These are phyloP conservation scores for Microstegium vimineum DNA, from an alignment of 176 grass and related monocot genomes.

Conservation along the genomic window DNA sequence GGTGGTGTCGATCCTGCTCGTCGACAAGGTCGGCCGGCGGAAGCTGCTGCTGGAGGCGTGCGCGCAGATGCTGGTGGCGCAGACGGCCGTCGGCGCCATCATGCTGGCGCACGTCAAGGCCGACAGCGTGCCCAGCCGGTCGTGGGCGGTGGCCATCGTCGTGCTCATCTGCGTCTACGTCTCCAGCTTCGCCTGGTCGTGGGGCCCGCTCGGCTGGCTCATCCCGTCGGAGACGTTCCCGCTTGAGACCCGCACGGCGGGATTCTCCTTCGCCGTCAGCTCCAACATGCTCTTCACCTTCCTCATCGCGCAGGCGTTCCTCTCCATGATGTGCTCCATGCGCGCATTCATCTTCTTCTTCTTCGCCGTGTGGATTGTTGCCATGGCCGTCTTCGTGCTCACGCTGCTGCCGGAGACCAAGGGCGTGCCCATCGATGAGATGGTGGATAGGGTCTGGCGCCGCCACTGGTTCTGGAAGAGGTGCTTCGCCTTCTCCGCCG, in stretches of 20 bases:
- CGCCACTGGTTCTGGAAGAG: conserved; percentile 76
- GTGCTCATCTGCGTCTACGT: conserved; percentile 60
- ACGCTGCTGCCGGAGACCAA: conserved; percentile 64
- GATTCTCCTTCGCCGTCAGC: conserved; percentile 50
- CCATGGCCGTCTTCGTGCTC: conserved; percentile 38
- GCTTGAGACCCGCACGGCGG: conserved; percentile 46
- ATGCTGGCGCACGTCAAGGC: conserved; percentile 26
- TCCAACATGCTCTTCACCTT: conserved; percentile 82
- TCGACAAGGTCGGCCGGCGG: conserved; percentile 44
- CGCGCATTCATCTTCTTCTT: conserved; percentile 51
- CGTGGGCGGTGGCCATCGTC: conserved; percentile 25
- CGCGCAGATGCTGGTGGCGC: conserved; percentile 49
- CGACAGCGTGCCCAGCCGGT: not conserved
- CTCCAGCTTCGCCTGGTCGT: conserved; percentile 67
- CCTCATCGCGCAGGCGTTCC: conserved; percentile 69
- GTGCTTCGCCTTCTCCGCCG: conserved; percentile 29
- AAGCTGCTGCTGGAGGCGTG: conserved; percentile 58
- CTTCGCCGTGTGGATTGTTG: conserved; percentile 44
- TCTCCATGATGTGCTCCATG: conserved; percentile 68
- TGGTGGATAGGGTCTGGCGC: conserved; percentile 45
- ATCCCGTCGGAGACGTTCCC: conserved; percentile 73
- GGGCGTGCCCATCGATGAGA: conserved; percentile 60
- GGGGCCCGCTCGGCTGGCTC: conserved; percentile 61
- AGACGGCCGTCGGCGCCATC: conserved; percentile 37
- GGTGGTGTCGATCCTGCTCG: conserved; percentile 41